Conservation (phyloP, 2,329 filamentous ascomycete genomes). For the Epichloe glyceriae region DNA sequence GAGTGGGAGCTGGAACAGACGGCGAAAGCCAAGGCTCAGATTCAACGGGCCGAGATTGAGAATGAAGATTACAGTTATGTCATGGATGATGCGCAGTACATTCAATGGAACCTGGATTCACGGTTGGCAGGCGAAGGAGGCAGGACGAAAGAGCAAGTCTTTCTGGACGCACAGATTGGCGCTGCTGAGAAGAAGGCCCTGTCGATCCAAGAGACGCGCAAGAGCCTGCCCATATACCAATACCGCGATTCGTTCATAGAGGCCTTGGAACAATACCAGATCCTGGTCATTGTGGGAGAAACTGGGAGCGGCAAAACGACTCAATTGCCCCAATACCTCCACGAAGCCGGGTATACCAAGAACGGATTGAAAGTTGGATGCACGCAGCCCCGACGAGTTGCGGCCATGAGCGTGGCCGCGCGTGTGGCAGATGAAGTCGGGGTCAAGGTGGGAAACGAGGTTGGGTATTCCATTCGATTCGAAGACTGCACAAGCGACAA, state of each 20-base stretch:
- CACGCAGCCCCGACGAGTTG: constrained; percentile 88
- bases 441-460: constrained; percentile 78
- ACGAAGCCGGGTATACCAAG: constrained; percentile 83
- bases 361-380: constrained; percentile 76
- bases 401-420: constrained; percentile 93
- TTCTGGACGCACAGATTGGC: constrained; percentile 69
- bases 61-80: constrained; percentile 87
- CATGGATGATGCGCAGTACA: constrained; percentile 77
- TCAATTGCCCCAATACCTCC: constrained; percentile 83
- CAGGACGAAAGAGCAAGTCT: constrained; percentile 62
- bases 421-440: constrained; percentile 93
- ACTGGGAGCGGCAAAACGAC: constrained; percentile 95
- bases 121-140: constrained; percentile 58
- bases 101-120: constrained; percentile 70
- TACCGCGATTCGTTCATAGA: constrained; percentile 76
- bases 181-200: constrained; percentile 79
- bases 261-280: constrained; percentile 76
- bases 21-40: constrained; percentile 76
- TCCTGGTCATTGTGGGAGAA: constrained; percentile 85
- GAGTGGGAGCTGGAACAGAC: constrained; percentile 92
- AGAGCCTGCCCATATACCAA: constrained; percentile 78
- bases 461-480: constrained; percentile 90
- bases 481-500: constrained; percentile 87
- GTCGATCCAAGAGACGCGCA: constrained; percentile 82
- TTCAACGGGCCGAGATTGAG: constrained; percentile 58